A percentile compares a stretch with the other conserved stretches of the same genome.
Evolutionary conservation across 257 asterid species (phyloP).

Genomic region (Dorcoceras hygrometricum): DNA sequence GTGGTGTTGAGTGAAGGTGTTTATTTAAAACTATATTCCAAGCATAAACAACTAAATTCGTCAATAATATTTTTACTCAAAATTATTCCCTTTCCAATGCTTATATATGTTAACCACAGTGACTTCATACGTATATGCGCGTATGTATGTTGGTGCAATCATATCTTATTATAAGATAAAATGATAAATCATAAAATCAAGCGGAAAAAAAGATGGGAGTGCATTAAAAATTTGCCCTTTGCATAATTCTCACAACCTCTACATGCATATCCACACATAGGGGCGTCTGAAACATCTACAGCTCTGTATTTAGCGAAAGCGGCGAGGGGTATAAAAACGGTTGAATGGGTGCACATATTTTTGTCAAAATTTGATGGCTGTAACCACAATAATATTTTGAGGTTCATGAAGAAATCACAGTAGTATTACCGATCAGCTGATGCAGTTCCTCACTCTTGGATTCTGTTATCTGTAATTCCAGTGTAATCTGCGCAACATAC

Average conservation of each 20-base stretch:
- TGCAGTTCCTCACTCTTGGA: slow-evolving; percentile 55
- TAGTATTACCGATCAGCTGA: slow-evolving; percentile 33
- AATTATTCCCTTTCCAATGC: no score
- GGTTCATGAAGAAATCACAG: slow-evolving; percentile 44
- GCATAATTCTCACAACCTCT: background rate
- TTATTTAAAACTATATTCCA: no score
- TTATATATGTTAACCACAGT: no score
- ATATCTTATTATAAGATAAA: background rate
- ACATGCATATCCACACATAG: background rate
- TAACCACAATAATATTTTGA: slow-evolving; percentile 12
- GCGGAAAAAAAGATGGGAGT: background rate
- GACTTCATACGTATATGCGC: no score
- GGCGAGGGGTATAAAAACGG: background rate
- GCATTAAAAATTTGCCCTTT: no score
- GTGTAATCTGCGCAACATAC: slow-evolving; percentile 55
- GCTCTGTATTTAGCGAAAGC: background rate
- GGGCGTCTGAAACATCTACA: background rate
- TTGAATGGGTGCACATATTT: background rate
- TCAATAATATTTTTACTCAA: no score
- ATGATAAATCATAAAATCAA: no score
- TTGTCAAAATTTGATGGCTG: slow-evolving; percentile 10
- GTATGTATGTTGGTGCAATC: background rate
- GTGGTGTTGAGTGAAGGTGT: no score
- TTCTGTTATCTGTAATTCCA: slow-evolving; percentile 56
- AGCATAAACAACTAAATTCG: no score